phyloP scores from a whole-genome alignment of 2,329 filamentous ascomycete genomes.

The Cercospora canescens region DNA sequence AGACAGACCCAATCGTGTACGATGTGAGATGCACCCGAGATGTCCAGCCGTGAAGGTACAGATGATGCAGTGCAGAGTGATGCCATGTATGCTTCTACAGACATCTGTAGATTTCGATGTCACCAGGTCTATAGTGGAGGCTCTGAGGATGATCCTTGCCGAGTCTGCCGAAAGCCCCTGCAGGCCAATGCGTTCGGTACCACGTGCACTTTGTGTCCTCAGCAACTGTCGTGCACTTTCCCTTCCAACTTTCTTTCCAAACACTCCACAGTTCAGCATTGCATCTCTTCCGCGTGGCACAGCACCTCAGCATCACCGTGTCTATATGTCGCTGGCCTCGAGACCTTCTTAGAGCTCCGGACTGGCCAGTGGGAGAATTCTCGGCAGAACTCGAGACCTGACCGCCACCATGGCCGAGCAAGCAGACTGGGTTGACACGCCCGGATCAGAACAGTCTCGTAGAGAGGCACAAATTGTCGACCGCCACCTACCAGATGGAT shows the following conservation, averaged over 20 bases:
- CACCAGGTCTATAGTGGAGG: neutral
- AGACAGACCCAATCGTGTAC: neutral
- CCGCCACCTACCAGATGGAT: constrained; percentile 37
- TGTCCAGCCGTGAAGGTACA: neutral
- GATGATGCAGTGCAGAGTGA: neutral
- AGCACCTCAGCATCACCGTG: neutral
- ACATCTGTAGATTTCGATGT: neutral
- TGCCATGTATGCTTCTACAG: neutral
- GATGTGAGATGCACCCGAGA: neutral
- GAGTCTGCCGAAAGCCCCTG: constrained; percentile 1
- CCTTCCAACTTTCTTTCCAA: neutral
- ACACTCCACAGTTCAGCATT: neutral
- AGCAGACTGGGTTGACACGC: constrained; percentile 20
- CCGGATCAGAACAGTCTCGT: constrained; percentile 21
- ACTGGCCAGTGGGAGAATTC: neutral
- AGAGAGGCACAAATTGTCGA: constrained; percentile 36
- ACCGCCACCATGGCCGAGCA: constrained; percentile 17
- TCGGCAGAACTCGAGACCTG: neutral
- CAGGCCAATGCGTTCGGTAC: constrained; percentile 1
- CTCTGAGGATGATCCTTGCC: neutral
- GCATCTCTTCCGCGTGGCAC: neutral
- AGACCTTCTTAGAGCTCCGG: neutral
- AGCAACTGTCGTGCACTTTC: neutral
- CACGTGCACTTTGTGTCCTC: neutral
- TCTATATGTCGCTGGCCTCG: neutral